phyloP scores from a whole-genome alignment of 768 basidiomycete genomes.

The Phylloporus sp. region DNA sequence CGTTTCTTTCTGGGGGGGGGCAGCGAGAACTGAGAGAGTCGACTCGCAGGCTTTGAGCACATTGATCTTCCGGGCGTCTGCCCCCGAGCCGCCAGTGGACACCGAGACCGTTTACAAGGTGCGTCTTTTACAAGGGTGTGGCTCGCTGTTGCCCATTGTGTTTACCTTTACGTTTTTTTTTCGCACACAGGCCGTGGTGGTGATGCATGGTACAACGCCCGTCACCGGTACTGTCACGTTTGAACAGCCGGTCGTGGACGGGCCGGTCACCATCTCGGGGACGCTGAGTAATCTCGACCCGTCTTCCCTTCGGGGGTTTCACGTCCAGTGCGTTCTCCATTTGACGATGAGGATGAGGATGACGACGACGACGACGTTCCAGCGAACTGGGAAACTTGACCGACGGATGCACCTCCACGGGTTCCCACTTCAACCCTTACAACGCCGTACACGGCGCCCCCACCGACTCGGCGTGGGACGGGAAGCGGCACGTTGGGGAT shows the following conservation, averaged over 20 bases:
- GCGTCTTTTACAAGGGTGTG: too few relatives aligned
- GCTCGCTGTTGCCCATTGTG: too few relatives aligned
- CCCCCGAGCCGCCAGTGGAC: too few relatives aligned
- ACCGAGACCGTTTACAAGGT: too few relatives aligned
- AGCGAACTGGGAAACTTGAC: constrained; percentile 54
- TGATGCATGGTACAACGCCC: constrained; percentile 55
- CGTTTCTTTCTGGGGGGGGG: too few relatives aligned
- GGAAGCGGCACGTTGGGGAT: constrained; percentile 65
- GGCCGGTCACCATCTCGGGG: constrained; percentile 59
- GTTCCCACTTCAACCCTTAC: constrained; percentile 75
- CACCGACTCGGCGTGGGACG: constrained; percentile 43
- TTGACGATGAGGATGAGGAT: too few relatives aligned
- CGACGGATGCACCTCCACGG: constrained; percentile 62
- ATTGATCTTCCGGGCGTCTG: too few relatives aligned
- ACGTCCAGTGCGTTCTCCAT: constrained; percentile 59
- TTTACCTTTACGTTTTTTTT: too few relatives aligned
- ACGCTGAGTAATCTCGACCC: constrained; percentile 56
- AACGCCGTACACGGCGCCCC: constrained; percentile 62
- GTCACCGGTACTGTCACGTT: constrained; percentile 66
- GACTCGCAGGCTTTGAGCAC: too few relatives aligned
- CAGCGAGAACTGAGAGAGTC: too few relatives aligned
- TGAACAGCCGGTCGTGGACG: constrained; percentile 44
- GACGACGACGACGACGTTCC: too few relatives aligned
- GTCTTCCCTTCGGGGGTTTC: constrained; percentile 63
- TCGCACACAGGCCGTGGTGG: constrained; percentile 49